phyloP scores from a whole-genome alignment of 768 basidiomycete genomes.

The Tricholoma sp. region DNA sequence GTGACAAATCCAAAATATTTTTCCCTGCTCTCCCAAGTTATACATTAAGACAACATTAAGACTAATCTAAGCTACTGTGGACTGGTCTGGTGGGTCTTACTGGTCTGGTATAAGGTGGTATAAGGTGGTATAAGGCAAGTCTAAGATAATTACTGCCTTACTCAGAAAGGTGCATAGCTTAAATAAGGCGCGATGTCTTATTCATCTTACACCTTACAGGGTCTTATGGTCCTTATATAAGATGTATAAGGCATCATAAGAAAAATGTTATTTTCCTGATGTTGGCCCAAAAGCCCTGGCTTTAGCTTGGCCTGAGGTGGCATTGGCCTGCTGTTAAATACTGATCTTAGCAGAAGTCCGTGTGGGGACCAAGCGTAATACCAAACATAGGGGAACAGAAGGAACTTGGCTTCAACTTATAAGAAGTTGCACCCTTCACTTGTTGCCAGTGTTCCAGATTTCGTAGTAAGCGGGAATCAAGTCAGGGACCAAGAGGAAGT shows the following conservation, averaged over 20 bases:
- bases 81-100: slow-evolving; percentile 1
- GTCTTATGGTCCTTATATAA: not conserved
- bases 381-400: too few relatives aligned
- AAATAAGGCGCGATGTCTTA: not conserved
- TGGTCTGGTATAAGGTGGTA: not conserved
- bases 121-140: not conserved
- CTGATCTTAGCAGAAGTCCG: too few relatives aligned
- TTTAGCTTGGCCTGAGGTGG: too few relatives aligned
- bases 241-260: not conserved
- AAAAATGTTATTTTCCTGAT: slow-evolving; percentile 1
- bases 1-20: not conserved
- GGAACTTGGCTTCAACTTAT: too few relatives aligned
- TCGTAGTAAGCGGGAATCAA: too few relatives aligned
- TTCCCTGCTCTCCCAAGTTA: not conserved
- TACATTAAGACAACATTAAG: slow-evolving; percentile 1
- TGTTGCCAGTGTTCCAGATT: too few relatives aligned
- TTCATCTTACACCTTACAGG: not conserved
- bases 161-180: slow-evolving; percentile 4
- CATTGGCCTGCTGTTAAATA: too few relatives aligned
- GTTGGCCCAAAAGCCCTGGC: too few relatives aligned
- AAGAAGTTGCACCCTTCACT: too few relatives aligned
- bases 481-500: too few relatives aligned
- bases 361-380: too few relatives aligned
- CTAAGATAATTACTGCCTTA: not conserved
- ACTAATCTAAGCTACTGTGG: not conserved